A percentile compares a stretch with the other conserved stretches of the same genome.
phyloP scores from a whole-genome alignment of 441 rosid species.

The Aquilaria agallochum region DNA sequence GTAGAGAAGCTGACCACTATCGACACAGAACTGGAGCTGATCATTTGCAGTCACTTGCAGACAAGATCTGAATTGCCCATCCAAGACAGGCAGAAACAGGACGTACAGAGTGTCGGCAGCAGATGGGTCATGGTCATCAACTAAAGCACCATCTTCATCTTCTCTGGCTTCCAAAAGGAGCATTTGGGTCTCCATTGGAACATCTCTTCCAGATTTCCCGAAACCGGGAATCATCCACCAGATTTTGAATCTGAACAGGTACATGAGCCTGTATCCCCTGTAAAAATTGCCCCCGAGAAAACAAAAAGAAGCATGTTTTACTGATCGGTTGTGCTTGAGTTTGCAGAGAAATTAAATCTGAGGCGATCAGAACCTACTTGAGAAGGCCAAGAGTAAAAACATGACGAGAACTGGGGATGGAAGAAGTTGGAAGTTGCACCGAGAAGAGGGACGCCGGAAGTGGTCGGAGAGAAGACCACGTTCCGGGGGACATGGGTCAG shows the following conservation, averaged over 20 bases:
- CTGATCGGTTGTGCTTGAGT: too few species aligned
- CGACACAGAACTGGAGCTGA: conserved; percentile 65
- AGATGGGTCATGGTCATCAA: conserved; percentile 19
- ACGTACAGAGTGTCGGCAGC: conserved; percentile 30
- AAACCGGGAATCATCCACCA: conserved; percentile 86
- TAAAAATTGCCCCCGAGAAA: background rate
- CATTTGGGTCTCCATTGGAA: conserved; percentile 71
- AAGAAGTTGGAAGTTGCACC: conserved; percentile 28
- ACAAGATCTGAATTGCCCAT: conserved; percentile 55
- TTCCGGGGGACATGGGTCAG: conserved; percentile 29
- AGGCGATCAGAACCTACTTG: conserved; percentile 20
- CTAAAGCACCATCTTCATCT: conserved; percentile 20
- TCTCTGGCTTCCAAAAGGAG: conserved; percentile 48
- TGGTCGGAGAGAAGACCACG: conserved; percentile 26
- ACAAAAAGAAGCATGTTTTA: background rate
- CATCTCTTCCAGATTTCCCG: conserved; percentile 48
- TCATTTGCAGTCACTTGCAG: conserved; percentile 57
- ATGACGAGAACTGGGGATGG: conserved; percentile 32
- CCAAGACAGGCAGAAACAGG: conserved; percentile 62
- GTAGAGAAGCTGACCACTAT: conserved; percentile 48
- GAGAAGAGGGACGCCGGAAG: conserved; percentile 31
- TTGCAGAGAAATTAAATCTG: too few species aligned
- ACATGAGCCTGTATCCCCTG: conserved; percentile 53
- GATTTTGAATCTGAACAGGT: conserved; percentile 58
- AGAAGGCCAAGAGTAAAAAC: conserved; percentile 50